phyloP scores from a whole-genome alignment of 768 basidiomycete species.

The Auriscalpium microsporum region DNA sequence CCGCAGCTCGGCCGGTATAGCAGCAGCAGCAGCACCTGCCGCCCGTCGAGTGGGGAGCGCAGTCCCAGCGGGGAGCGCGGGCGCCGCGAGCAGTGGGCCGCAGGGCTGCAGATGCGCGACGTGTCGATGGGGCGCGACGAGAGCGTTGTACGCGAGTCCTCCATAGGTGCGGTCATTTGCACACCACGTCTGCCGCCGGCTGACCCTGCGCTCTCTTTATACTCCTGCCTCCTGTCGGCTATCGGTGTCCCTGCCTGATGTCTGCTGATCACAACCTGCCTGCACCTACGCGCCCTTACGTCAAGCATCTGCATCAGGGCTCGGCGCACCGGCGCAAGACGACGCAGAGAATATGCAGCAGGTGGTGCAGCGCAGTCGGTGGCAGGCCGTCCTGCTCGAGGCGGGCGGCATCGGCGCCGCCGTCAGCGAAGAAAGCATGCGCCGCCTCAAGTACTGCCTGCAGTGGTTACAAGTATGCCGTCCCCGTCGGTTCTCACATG shows the following conservation, averaged over 20 bases:
- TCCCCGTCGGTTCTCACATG: too few species aligned
- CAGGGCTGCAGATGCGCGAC: conserved; percentile 9
- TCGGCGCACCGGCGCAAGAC: conserved; percentile 9
- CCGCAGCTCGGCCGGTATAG: conserved; percentile 10
- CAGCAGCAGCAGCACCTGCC: background rate
- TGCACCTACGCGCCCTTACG: background rate
- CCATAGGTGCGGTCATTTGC: background rate
- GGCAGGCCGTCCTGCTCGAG: conserved; percentile 79
- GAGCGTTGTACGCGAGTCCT: background rate
- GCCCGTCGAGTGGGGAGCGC: conserved; percentile 4
- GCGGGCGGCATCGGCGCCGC: conserved; percentile 85
- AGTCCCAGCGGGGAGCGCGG: conserved; percentile 9
- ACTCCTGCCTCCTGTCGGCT: background rate
- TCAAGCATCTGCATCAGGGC: background rate
- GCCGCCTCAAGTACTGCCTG: conserved; percentile 74
- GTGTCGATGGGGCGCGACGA: conserved; percentile 9
- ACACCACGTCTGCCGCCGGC: background rate
- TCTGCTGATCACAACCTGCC: background rate
- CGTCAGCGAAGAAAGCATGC: conserved; percentile 86
- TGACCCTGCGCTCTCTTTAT: background rate
- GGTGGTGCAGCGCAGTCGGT: conserved; percentile 67
- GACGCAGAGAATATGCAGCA: conserved; percentile 32
- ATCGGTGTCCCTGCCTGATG: background rate
- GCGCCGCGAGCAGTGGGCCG: conserved; percentile 3
- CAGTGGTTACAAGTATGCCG: conserved; percentile 75